phyloP scores from a whole-genome alignment of 352 stramenopile genomes.

The Globisporangium polare region DNA sequence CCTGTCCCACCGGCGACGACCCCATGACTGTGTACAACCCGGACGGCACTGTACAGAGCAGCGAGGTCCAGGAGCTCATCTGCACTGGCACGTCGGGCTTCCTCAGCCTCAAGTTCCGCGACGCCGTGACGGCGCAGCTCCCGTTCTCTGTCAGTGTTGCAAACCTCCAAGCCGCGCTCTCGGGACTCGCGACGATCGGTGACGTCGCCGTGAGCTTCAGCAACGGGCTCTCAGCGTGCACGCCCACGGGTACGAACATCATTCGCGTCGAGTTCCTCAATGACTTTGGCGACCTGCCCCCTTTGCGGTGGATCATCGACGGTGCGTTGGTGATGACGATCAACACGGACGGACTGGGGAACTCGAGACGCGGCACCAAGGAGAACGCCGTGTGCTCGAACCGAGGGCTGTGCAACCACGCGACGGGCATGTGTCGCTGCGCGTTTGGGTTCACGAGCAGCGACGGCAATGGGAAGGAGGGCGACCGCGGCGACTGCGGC shows the following conservation, averaged over 20 bases:
- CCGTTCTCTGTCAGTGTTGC: constrained; percentile 32
- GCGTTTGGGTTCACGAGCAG: constrained; percentile 75
- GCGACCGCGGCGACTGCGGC: constrained; percentile 89
- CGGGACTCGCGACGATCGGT: constrained; percentile 40
- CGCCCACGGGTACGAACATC: constrained; percentile 36
- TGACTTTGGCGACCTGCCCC: constrained; percentile 61
- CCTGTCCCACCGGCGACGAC: constrained; percentile 89
- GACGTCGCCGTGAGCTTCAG: constrained; percentile 50
- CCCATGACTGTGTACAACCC: constrained; percentile 53
- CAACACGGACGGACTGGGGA: constrained; percentile 35
- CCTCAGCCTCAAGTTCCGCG: constrained; percentile 72
- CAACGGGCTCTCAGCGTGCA: constrained; percentile 33
- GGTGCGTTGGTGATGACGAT: constrained; percentile 51
- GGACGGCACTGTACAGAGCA: constrained; percentile 44
- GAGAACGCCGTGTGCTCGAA: constrained; percentile 64
- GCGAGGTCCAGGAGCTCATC: constrained; percentile 75
- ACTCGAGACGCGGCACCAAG: constrained; percentile 56
- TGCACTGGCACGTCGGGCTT: constrained; percentile 60
- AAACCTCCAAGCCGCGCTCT: constrained; percentile 29
- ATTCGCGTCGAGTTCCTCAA: constrained; percentile 66
- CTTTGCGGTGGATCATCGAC: constrained; percentile 62
- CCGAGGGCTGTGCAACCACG: constrained; percentile 44
- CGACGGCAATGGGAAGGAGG: constrained; percentile 74
- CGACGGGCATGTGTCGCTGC: constrained; percentile 57
- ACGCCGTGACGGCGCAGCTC: constrained; percentile 53